Evolutionary conservation across 345 rosid genomes (phyloP), one percentile per base, ranked within the genome.

Genomic region (Jatropha curcas): DNA sequence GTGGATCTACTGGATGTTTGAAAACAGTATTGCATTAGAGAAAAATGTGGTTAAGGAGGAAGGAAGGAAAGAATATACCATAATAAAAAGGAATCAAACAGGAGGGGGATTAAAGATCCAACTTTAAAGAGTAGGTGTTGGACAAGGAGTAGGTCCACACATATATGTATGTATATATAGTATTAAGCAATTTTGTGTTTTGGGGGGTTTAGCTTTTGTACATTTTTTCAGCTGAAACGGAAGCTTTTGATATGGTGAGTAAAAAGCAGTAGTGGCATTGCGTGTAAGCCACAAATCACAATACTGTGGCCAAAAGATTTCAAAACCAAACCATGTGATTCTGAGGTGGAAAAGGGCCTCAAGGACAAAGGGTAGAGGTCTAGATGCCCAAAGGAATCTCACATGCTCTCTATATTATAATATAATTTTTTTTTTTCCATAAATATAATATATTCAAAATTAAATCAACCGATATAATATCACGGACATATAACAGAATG

Each of bases 251-350:
- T 33, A 14, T n/a, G 58, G 71, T 27, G 65, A 8, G 41, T 46
- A 19, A 55, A 13, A 75, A 57, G 48, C 0, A 31, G n/a, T 43
- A 53, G 80, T 60, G 80, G 76, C 63, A 66, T 51, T 61, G 76
- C 76, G 73, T 67, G 80, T 50, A 59, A 71, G 57, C 80, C 76
- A 72, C 73, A 28, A 77, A 71, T 46, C 20, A 60, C 28, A 72
- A 60, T 11, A n/a, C n/a, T n/a, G 56, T 2, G 35, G 59, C 76
- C 61, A 58, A 71, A 68, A 67, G 28, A 60, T n/a, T 35, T 57
- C 24, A 34, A 41, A 58, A 17, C 68, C 34, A 41, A 22, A 25
- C 17, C 80, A 77, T 67, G 80, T 67, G 80, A 22, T 27, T 76
- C 68, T 72, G 72, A 66, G 63, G 68, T 77, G 80, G 72, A 67